Conservation (phyloP, 2,329 filamentous ascomycete genomes). For the Chaetomium strumarium region DNA sequence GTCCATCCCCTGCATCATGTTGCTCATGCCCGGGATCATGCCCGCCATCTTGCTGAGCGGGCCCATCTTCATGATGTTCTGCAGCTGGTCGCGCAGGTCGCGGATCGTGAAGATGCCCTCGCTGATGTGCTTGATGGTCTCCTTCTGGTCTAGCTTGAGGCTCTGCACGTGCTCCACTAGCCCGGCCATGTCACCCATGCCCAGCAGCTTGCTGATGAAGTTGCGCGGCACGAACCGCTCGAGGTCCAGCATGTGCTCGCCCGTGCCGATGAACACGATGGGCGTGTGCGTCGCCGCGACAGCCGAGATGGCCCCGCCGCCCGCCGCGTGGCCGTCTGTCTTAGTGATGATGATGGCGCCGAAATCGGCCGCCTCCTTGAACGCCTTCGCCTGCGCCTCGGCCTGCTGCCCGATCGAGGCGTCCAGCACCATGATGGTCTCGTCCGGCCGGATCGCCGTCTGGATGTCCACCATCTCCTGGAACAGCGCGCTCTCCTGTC, state of each 20-base stretch:
- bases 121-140: conserved; percentile 97
- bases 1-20: conserved; percentile 93
- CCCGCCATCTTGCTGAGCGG: conserved; percentile 94
- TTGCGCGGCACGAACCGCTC: conserved; percentile 89
- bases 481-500: conserved; percentile 91
- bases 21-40: conserved; percentile 94
- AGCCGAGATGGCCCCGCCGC: conserved; percentile 94
- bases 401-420: conserved; percentile 95
- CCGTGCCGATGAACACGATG: conserved; percentile 96
- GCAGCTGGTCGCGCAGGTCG: conserved; percentile 89
- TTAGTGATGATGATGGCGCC: conserved; percentile 99
- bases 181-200: conserved; percentile 95
- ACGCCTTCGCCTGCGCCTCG: conserved; percentile 88
- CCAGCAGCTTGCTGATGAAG: conserved; percentile 88
- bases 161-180: conserved; percentile 95
- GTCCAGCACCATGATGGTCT: conserved; percentile 98
- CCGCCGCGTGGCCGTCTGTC: conserved; percentile 90
- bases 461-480: conserved; percentile 98
- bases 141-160: conserved; percentile 92
- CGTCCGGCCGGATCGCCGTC: conserved; percentile 79
- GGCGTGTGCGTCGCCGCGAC: conserved; percentile 94
- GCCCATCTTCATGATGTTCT: conserved; percentile 99
- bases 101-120: conserved; percentile 95
- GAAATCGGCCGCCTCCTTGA: conserved; percentile 96
- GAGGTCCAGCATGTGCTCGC: conserved; percentile 93